These are phyloP conservation scores for Globisporangium paddicum DNA, from an alignment of 352 stramenopile genomes.

Conservation along the genomic window DNA sequence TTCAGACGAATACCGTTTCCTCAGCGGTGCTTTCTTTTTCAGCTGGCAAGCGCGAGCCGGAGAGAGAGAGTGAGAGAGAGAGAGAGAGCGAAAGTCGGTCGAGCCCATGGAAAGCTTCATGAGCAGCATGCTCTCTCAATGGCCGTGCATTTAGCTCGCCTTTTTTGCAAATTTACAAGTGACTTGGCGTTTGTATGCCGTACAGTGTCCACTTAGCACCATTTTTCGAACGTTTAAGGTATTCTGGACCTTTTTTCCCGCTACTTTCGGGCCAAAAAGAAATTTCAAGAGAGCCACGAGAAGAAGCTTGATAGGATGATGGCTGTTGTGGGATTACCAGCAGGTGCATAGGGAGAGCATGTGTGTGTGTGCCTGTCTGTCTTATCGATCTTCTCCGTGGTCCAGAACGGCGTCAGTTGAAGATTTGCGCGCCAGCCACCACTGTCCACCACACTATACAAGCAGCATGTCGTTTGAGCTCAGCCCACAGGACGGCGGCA, in stretches of 20 bases:
- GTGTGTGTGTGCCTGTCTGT: too few relatives aligned
- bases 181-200: neutral
- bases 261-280: conserved; percentile 1
- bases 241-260: neutral
- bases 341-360: conserved; percentile 4
- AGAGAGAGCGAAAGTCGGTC: too few relatives aligned
- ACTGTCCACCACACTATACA: neutral
- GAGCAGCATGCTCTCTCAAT: too few relatives aligned
- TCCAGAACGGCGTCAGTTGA: conserved; percentile 36
- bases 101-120: neutral
- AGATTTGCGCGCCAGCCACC: conserved; percentile 33
- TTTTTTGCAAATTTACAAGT: conserved; percentile 5
- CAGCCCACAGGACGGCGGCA: conserved; percentile 10
- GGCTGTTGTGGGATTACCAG: neutral
- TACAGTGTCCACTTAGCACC: neutral
- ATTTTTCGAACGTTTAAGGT: neutral
- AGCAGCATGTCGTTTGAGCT: conserved; percentile 18
- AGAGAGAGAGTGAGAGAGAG: neutral
- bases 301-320: neutral
- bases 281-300: conserved; percentile 7
- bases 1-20: conserved; percentile 4
- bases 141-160: neutral
- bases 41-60: neutral
- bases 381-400: conserved; percentile 3
- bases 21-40: neutral